A percentile compares a stretch with the other conserved stretches of the same genome.
Conservation (phyloP, 257 asterid species). For the Fraxinus quadrangulata region DNA sequence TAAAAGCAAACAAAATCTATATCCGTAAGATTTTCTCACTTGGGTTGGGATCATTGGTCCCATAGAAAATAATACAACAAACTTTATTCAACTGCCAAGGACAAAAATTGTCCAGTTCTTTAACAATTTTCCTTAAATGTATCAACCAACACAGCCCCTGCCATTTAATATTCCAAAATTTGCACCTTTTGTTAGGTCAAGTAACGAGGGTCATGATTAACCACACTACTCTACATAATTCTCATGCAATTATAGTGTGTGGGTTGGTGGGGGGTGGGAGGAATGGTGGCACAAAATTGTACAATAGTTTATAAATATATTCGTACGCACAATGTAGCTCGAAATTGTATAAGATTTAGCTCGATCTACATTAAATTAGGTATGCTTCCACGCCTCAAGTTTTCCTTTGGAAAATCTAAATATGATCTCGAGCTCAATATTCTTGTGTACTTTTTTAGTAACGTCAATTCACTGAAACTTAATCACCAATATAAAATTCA, state of each 20-base stretch:
- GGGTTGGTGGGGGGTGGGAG: too few relatives aligned
- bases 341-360: too few relatives aligned
- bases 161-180: conserved; percentile 28
- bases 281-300: background rate
- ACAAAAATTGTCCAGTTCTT: background rate
- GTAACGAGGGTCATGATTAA: conserved; percentile 28
- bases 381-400: background rate
- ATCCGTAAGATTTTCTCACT: background rate
- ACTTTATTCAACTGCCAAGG: conserved; percentile 16
- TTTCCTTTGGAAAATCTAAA: background rate
- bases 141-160: background rate
- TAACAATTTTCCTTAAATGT: background rate
- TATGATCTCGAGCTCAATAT: background rate
- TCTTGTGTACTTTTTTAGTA: too few relatives aligned
- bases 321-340: too few relatives aligned
- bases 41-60: background rate
- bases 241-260: background rate
- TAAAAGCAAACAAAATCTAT: background rate
- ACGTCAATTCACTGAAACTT: too few relatives aligned
- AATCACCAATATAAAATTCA: too few relatives aligned
- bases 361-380: background rate
- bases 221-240: conserved; percentile 27
- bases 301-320: too few relatives aligned
- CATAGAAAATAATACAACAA: background rate
- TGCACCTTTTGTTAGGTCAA: conserved; percentile 28